Evolutionary conservation across 768 basidiomycete genomes (phyloP).

Genomic region (Holtermannia corniformis): DNA sequence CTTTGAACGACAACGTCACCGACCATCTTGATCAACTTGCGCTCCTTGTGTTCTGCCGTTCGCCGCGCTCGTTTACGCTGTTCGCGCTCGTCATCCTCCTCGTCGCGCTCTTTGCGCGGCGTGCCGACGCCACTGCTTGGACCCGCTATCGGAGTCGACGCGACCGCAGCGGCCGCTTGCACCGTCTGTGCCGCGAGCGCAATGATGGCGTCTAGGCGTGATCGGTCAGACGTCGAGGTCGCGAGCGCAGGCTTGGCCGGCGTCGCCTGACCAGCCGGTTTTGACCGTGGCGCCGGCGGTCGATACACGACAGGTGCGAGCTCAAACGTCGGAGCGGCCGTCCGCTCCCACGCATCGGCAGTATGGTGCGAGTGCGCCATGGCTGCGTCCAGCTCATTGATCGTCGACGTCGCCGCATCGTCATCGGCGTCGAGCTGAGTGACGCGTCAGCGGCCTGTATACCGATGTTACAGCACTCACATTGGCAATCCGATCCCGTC

Average conservation of each 20-base stretch:
- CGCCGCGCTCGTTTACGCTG: conserved; percentile 4
- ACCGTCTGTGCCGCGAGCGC: conserved; percentile 39
- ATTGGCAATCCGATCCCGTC: conserved; percentile 21
- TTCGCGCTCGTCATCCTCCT: conserved; percentile 12
- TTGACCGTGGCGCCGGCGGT: conserved; percentile 16
- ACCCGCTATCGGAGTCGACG: conserved; percentile 8
- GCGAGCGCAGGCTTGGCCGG: conserved; percentile 11
- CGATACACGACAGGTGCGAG: conserved; percentile 27
- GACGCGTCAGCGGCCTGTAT: conserved; percentile 58
- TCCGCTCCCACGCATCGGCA: conserved; percentile 27
- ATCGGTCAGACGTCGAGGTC: conserved; percentile 9
- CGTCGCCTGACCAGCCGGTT: conserved; percentile 2
- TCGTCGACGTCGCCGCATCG: conserved; percentile 31
- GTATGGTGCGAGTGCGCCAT: conserved; percentile 8
- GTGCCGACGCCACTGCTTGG: conserved; percentile 20
- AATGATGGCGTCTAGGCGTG: conserved; percentile 41
- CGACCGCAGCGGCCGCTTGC: conserved; percentile 9
- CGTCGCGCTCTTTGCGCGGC: conserved; percentile 10
- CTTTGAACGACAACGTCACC: conserved; percentile 81
- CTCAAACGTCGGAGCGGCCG: conserved; percentile 14
- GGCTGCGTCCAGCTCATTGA: conserved; percentile 22
- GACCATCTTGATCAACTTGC: conserved; percentile 68
- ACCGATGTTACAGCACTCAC: conserved; percentile 45
- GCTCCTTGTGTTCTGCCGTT: conserved; percentile 49
- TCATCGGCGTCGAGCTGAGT: conserved; percentile 33